Evolutionary conservation across 805 yeast genomes (phyloP).

Genomic region (Schwanniomyces vanrijiae): DNA sequence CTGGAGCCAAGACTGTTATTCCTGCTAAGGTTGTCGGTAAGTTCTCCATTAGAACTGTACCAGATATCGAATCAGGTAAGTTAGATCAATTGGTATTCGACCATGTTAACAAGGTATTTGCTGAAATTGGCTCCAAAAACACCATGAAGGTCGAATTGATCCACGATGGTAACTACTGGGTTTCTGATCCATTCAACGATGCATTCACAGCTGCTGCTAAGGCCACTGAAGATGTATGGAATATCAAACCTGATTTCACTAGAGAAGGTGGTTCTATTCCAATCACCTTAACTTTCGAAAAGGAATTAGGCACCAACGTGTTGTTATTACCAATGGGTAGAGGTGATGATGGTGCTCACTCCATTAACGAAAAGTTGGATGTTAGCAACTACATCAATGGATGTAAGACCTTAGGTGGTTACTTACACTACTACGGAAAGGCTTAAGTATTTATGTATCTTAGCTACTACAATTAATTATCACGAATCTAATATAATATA

Average conservation of each 20-base stretch:
- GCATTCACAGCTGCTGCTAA: slow-evolving; percentile 90
- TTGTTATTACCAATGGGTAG: slow-evolving; percentile 95
- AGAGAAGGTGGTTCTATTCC: slow-evolving; percentile 99
- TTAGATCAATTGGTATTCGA: slow-evolving; percentile 75
- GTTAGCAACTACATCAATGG: slow-evolving; percentile 90
- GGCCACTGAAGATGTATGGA: slow-evolving; percentile 95
- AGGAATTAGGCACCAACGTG: slow-evolving; percentile 80
- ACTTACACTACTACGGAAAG: slow-evolving; percentile 76
- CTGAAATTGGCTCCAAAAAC: slow-evolving; percentile 75
- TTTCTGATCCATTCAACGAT: slow-evolving; percentile 88
- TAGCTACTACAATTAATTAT: background rate
- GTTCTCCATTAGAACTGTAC: slow-evolving; percentile 96
- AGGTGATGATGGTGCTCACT: slow-evolving; percentile 99
- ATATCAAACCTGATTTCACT: slow-evolving; percentile 92
- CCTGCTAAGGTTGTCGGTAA: slow-evolving; percentile 94
- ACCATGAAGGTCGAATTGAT: slow-evolving; percentile 67
- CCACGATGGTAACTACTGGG: slow-evolving; percentile 97
- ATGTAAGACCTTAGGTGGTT: slow-evolving; percentile 88
- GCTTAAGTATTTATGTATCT: slow-evolving; percentile 5
- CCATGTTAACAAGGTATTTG: slow-evolving; percentile 67
- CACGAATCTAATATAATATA: background rate
- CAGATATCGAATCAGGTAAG: slow-evolving; percentile 80
- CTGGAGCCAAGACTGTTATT: slow-evolving; percentile 97
- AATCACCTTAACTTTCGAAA: slow-evolving; percentile 90
- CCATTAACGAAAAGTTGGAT: slow-evolving; percentile 93